Conservation (phyloP, 805 yeast genomes). For the Millerago galiae region DNA sequence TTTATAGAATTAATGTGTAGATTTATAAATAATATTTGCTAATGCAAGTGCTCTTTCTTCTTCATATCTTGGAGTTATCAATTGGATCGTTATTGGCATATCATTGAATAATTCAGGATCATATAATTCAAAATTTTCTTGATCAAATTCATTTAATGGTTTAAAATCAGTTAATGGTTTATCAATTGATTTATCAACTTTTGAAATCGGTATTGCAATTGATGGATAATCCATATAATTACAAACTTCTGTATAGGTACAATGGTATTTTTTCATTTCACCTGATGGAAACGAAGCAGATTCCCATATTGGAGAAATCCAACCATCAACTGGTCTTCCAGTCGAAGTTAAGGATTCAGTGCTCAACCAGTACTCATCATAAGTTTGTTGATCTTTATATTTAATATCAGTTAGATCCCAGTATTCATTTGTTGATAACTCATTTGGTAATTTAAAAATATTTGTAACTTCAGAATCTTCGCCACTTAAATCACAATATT, state of each 20-base stretch:
- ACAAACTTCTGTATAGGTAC: slow-evolving; percentile 36
- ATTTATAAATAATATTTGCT: slow-evolving; percentile 5
- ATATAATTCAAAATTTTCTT: slow-evolving; percentile 32
- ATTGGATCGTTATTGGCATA: slow-evolving; percentile 51
- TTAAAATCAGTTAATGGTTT: slow-evolving; percentile 14
- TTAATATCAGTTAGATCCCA: slow-evolving; percentile 35
- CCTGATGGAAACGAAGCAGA: slow-evolving; percentile 35
- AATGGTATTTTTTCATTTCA: slow-evolving; percentile 30
- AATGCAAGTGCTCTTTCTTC: slow-evolving; percentile 37
- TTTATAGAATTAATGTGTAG: neutral
- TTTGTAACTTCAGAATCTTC: slow-evolving; percentile 27
- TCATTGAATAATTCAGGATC: slow-evolving; percentile 41
- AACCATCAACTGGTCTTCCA: slow-evolving; percentile 40
- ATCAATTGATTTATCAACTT: slow-evolving; percentile 32
- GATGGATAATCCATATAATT: slow-evolving; percentile 37
- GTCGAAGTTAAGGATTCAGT: slow-evolving; percentile 28
- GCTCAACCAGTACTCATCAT: slow-evolving; percentile 32
- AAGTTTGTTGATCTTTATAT: slow-evolving; percentile 29
- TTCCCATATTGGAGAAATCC: slow-evolving; percentile 42
- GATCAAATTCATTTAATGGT: slow-evolving; percentile 26
- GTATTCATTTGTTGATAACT: slow-evolving; percentile 24
- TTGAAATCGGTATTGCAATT: slow-evolving; percentile 38
- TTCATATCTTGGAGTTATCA: slow-evolving; percentile 47
- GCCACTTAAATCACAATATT: slow-evolving; percentile 23
- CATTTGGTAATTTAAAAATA: slow-evolving; percentile 5